A percentile compares a stretch with the other conserved stretches of the same genome.
These are phyloP conservation scores for Dendrobium catenatum DNA, from an alignment of 106 monocot genomes.

Conservation along the genomic window DNA sequence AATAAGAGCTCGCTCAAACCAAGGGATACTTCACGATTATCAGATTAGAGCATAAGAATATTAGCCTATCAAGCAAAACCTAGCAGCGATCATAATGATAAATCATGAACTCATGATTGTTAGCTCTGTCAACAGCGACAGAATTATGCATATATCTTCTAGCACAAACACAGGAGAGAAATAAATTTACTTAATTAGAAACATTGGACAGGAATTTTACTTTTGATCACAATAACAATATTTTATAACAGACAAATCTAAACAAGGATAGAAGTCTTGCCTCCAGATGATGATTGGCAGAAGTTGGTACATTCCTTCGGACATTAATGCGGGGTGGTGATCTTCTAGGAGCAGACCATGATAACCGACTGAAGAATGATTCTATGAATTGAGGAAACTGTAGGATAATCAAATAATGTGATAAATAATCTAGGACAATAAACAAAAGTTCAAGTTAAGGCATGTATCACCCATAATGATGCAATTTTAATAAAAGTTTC, in stretches of 20 bases:
- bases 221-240: neutral
- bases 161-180: neutral
- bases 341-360: constrained; percentile 17
- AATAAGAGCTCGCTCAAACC: too few species aligned
- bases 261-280: constrained; percentile 12
- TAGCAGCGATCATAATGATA: neutral
- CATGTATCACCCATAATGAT: too few species aligned
- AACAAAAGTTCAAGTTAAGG: neutral
- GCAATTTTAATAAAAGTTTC: neutral
- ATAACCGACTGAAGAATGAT: constrained; percentile 28
- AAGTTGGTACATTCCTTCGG: constrained; percentile 26
- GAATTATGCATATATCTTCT: neutral
- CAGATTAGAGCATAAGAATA: neutral
- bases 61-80: neutral
- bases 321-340: constrained; percentile 2
- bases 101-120: neutral
- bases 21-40: neutral
- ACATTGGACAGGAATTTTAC: neutral
- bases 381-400: constrained; percentile 41
- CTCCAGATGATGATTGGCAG: constrained; percentile 31
- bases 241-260: neutral
- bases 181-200: neutral
- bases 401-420: neutral
- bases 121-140: neutral
- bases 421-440: neutral